Percentiles rank a stretch among this genome's conserved stretches.
phyloP scores from a whole-genome alignment of 2,329 filamentous ascomycete genomes.

The Aspergillus sp. region DNA sequence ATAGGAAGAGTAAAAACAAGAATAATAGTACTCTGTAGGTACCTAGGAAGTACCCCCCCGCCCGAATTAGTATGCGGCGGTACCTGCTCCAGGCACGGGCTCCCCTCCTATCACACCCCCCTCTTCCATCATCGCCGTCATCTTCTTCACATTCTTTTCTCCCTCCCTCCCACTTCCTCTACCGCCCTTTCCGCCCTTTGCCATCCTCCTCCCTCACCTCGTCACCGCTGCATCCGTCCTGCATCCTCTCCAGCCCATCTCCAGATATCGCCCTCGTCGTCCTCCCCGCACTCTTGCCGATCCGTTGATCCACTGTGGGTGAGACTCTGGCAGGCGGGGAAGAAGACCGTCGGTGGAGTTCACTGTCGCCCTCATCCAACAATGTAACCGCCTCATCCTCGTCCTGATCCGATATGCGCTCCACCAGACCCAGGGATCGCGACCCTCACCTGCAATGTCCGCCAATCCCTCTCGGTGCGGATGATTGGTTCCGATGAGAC shows the following conservation, averaged over 20 bases:
- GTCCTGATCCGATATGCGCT: conserved; percentile 6
- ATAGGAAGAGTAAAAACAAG: no score
- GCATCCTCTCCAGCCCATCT: conserved; percentile 13
- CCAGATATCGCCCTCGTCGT: not conserved
- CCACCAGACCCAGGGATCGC: conserved; percentile 10
- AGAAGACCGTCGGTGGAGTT: conserved; percentile 4
- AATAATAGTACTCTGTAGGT: no score
- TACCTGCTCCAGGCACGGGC: no score
- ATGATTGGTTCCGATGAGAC: not conserved
- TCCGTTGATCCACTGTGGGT: conserved; percentile 15
- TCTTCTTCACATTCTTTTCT: no score
- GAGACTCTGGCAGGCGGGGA: conserved; percentile 2
- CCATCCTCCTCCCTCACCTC: not conserved
- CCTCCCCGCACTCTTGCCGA: conserved; percentile 13
- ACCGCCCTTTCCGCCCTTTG: not conserved
- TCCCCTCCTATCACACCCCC: no score
- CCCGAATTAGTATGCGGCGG: no score
- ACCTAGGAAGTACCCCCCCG: no score
- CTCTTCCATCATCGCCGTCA: no score
- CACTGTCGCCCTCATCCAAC: conserved; percentile 8
- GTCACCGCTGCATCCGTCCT: not conserved
- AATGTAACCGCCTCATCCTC: conserved; percentile 5
- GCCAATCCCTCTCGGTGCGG: not conserved
- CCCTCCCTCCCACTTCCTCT: no score
- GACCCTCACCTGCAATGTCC: not conserved